Percentiles rank a stretch among this genome's conserved stretches.
phyloP scores from a whole-genome alignment of 2,329 filamentous ascomycete genomes.

The Arthroderma uncinatum region DNA sequence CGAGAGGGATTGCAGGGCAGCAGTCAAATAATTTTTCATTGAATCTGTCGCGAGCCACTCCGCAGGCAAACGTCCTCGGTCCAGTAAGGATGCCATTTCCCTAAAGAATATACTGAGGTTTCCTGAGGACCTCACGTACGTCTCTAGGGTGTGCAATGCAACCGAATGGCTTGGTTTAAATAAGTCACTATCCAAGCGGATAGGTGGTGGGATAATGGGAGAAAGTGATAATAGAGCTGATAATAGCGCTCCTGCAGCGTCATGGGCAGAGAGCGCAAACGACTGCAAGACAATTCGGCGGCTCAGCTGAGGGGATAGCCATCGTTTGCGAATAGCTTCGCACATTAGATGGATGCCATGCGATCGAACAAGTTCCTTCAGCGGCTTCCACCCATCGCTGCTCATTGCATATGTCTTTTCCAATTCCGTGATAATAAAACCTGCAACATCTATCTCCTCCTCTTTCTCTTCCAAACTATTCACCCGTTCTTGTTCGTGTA shows the following conservation, averaged over 20 bases:
- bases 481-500: conserved; percentile 27
- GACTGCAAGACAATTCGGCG: conserved; percentile 27
- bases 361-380: conserved; percentile 32
- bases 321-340: conserved; percentile 27
- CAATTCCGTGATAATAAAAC: conserved; percentile 33
- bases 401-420: conserved; percentile 29
- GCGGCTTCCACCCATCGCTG: conserved; percentile 29
- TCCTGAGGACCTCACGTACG: conserved; percentile 18
- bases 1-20: conserved; percentile 29
- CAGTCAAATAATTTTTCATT: conserved; percentile 28
- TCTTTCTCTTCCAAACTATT: conserved; percentile 24
- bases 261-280: conserved; percentile 23
- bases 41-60: conserved; percentile 33
- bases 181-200: conserved; percentile 16
- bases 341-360: conserved; percentile 32
- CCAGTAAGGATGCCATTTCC: conserved; percentile 28
- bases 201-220: conserved; percentile 17
- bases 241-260: conserved; percentile 28
- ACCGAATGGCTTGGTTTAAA: conserved; percentile 24
- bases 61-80: conserved; percentile 24
- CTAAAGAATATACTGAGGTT: conserved; percentile 24
- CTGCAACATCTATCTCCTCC: conserved; percentile 30
- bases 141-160: conserved; percentile 24
- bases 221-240: conserved; percentile 21
- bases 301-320: conserved; percentile 25